Evolutionary conservation across 768 basidiomycete species (phyloP).

Genomic region (Psilocybe tampanensis): DNA sequence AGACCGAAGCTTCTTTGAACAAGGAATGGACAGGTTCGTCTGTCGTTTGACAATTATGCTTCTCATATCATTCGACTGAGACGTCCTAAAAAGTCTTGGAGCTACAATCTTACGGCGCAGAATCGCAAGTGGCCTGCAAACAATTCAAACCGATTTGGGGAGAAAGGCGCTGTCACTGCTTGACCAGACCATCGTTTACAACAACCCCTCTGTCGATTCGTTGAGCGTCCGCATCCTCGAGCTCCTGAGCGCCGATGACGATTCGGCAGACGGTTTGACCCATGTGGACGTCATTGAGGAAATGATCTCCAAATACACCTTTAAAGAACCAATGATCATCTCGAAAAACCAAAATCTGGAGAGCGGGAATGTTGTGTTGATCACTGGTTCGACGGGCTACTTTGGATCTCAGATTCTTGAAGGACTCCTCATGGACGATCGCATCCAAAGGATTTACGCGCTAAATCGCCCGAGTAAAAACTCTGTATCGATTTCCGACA

Average conservation of each 20-base stretch:
- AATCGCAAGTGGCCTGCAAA: constrained; percentile 15
- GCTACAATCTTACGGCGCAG: constrained; percentile 23
- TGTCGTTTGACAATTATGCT: neutral
- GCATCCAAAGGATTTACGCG: constrained; percentile 29
- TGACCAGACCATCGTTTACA: constrained; percentile 17
- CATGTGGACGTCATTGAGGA: constrained; percentile 24
- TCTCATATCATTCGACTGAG: neutral
- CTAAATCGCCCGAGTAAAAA: constrained; percentile 27
- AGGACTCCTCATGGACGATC: constrained; percentile 23
- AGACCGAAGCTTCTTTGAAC: constrained; percentile 6
- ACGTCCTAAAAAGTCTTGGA: constrained; percentile 13
- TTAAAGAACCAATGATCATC: constrained; percentile 6
- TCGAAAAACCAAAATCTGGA: neutral
- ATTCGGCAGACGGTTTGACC: neutral
- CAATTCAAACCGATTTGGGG: neutral
- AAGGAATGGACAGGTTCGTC: constrained; percentile 21
- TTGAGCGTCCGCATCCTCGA: constrained; percentile 6
- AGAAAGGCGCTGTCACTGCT: neutral
- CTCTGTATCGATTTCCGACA: constrained; percentile 8
- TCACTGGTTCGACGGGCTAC: constrained; percentile 45
- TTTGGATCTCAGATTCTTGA: constrained; percentile 39
- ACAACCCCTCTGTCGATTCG: constrained; percentile 12
- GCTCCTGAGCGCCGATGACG: neutral
- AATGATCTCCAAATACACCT: constrained; percentile 37
- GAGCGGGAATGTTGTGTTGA: constrained; percentile 20